These are phyloP conservation scores for Fusarium incarnatum DNA, from an alignment of 2,329 filamentous ascomycete species.

Conservation along the genomic window DNA sequence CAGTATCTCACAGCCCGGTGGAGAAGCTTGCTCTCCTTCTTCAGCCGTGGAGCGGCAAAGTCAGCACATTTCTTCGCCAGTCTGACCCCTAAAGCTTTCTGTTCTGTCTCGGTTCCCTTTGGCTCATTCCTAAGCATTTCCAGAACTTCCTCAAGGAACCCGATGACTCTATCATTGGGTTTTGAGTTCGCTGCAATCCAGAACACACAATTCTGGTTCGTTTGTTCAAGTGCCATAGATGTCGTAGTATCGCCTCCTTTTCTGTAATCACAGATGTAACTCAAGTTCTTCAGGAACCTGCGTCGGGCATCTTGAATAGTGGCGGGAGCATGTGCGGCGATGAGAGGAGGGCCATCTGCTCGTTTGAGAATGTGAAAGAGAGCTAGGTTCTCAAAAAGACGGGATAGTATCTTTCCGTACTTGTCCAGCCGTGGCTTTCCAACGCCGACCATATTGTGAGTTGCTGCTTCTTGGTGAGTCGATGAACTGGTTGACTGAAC, in stretches of 20 bases:
- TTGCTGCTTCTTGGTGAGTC: neutral
- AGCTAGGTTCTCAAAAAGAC: slow-evolving; percentile 41
- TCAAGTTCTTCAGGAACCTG: slow-evolving; percentile 55
- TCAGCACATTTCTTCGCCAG: slow-evolving; percentile 15
- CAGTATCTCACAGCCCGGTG: slow-evolving; percentile 29
- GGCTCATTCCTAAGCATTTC: neutral
- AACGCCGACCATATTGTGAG: slow-evolving; percentile 12
- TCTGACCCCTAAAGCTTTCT: neutral
- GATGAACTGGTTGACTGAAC: neutral
- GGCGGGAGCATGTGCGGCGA: neutral
- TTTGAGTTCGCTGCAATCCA: slow-evolving; percentile 58
- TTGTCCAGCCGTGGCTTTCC: slow-evolving; percentile 32
- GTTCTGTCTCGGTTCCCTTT: neutral
- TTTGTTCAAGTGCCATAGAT: slow-evolving; percentile 57
- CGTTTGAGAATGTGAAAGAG: slow-evolving; percentile 30
- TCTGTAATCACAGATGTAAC: slow-evolving; percentile 59
- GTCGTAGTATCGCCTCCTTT: slow-evolving; percentile 61
- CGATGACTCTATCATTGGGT: slow-evolving; percentile 28
- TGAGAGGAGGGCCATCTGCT: slow-evolving; percentile 24
- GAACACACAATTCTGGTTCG: slow-evolving; percentile 50
- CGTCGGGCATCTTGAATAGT: slow-evolving; percentile 18
- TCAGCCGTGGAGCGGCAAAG: slow-evolving; percentile 42
- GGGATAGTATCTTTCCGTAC: slow-evolving; percentile 28
- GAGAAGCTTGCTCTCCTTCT: slow-evolving; percentile 38
- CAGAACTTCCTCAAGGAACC: slow-evolving; percentile 50